These are phyloP conservation scores for Ocimum tenuiflorum DNA, from an alignment of 257 asterid species.

Conservation along the genomic window DNA sequence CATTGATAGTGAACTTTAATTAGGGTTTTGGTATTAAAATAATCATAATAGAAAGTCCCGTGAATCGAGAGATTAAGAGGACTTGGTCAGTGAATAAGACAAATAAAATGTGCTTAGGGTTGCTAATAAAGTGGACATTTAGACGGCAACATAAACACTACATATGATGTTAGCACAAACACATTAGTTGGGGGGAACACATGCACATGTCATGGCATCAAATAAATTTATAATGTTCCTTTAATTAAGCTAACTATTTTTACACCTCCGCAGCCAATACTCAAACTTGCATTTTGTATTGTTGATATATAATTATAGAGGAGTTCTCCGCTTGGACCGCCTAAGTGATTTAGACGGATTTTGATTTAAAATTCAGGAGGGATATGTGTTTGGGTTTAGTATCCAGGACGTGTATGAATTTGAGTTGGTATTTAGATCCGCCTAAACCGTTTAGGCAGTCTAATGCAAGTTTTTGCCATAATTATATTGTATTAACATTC, in stretches of 20 bases:
- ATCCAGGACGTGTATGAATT: too few species aligned
- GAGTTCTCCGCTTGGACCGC: too few species aligned
- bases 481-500: too few species aligned
- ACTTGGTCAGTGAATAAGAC: conserved; percentile 50
- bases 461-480: too few species aligned
- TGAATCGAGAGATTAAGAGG: conserved; percentile 27
- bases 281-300: conserved; percentile 4
- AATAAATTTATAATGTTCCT: conserved; percentile 10
- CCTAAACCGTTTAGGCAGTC: too few species aligned
- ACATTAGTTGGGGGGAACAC: conserved; percentile 30
- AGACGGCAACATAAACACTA: conserved; percentile 70
- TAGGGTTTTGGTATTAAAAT: neutral
- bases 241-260: conserved; percentile 23
- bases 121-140: conserved; percentile 40
- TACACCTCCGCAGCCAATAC: neutral
- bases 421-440: too few species aligned
- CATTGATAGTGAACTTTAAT: conserved; percentile 24
- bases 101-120: conserved; percentile 51
- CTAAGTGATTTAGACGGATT: too few species aligned
- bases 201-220: conserved; percentile 46
- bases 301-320: too few species aligned
- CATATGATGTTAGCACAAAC: conserved; percentile 43
- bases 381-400: too few species aligned
- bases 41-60: conserved; percentile 32
- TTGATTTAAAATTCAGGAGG: too few species aligned